Conservation (phyloP, 805 yeast genomes). For the Saccharomycopsis schoenii region DNA sequence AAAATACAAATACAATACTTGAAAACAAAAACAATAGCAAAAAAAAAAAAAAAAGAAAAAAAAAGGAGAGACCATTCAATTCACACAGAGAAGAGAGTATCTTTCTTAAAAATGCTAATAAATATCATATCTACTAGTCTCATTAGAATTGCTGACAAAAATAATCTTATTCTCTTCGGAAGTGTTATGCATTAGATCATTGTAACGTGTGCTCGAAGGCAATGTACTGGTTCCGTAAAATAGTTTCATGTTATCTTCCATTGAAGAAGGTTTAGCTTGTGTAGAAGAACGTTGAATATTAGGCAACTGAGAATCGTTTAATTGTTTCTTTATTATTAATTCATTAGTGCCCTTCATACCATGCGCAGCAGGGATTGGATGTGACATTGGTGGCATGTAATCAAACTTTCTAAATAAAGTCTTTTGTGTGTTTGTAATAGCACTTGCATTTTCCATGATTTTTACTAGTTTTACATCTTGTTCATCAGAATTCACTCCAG, state of each 20-base stretch:
- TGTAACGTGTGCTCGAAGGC: slow-evolving; percentile 6
- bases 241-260: not conserved
- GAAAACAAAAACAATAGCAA: too few relatives aligned
- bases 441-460: not conserved
- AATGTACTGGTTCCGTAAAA: not conserved
- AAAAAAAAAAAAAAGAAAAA: too few relatives aligned
- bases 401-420: not conserved
- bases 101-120: slow-evolving; percentile 1
- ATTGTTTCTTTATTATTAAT: not conserved
- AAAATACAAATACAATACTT: too few relatives aligned
- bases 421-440: not conserved
- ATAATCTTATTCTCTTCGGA: slow-evolving; percentile 13
- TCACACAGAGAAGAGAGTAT: too few relatives aligned
- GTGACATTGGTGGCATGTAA: not conserved
- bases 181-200: slow-evolving; percentile 1
- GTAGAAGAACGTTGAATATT: not conserved
- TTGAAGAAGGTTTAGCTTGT: not conserved
- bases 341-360: not conserved
- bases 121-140: slow-evolving; percentile 10
- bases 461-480: not conserved
- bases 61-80: too few relatives aligned
- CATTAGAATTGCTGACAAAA: slow-evolving; percentile 14
- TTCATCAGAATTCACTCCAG: not conserved
- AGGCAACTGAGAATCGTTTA: not conserved
- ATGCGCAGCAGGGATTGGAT: not conserved